These are phyloP conservation scores for Scutellaria galericulata DNA, from an alignment of 257 asterid species.

Conservation along the genomic window DNA sequence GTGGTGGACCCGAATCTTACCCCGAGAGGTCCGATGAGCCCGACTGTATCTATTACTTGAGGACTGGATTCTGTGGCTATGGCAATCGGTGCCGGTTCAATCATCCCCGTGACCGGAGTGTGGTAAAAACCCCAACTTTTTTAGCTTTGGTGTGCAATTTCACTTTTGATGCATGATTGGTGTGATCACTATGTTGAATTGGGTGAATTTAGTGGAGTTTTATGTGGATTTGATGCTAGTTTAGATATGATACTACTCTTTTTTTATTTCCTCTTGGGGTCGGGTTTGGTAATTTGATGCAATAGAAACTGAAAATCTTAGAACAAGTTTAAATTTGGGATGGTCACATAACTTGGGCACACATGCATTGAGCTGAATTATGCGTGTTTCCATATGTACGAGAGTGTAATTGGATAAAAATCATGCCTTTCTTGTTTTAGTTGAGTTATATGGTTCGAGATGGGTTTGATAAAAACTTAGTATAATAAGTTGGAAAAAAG, in stretches of 20 bases:
- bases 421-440: constrained; percentile 24
- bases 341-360: constrained; percentile 28
- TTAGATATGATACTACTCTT: constrained; percentile 10
- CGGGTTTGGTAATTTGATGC: constrained; percentile 11
- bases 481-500: constrained; percentile 15
- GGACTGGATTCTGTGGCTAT: constrained; percentile 93
- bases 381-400: constrained; percentile 27
- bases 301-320: constrained; percentile 25
- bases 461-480: constrained; percentile 21
- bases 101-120: constrained; percentile 80
- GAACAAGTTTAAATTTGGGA: constrained; percentile 26
- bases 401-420: constrained; percentile 15
- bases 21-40: constrained; percentile 87
- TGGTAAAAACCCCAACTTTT: constrained; percentile 42
- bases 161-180: constrained; percentile 30
- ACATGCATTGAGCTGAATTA: constrained; percentile 35
- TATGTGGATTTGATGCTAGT: constrained; percentile 33
- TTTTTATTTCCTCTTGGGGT: neutral
- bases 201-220: constrained; percentile 25
- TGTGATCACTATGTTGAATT: constrained; percentile 32
- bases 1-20: constrained; percentile 76
- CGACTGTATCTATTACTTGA: constrained; percentile 85
- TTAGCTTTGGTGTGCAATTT: constrained; percentile 28
- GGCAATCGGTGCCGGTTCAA: constrained; percentile 94
- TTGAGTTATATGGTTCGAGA: neutral